Evolutionary conservation across 371 early-diverging fungal species (phyloP).

Genomic region (Funneliformis caledonium): DNA sequence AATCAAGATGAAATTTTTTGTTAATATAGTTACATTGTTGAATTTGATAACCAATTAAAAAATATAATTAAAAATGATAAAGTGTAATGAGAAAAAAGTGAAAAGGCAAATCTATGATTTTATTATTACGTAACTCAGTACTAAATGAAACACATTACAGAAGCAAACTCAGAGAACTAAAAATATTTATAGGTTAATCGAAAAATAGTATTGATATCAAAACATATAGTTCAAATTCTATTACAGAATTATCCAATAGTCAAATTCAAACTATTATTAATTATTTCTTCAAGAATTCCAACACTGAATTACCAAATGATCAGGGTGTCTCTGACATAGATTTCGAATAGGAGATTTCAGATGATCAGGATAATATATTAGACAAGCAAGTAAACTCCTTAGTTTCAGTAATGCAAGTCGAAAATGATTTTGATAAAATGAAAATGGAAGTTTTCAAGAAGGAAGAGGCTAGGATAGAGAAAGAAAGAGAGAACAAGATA

Average conservation of each 20-base stretch:
- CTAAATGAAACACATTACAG: slow-evolving; percentile 3
- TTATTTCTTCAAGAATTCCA: slow-evolving; percentile 36
- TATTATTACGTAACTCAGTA: slow-evolving; percentile 26
- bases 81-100: slow-evolving; percentile 35
- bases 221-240: slow-evolving; percentile 32
- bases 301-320: slow-evolving; percentile 17
- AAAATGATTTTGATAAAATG: too few species aligned
- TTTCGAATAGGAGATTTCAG: neutral
- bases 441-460: too few species aligned
- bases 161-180: slow-evolving; percentile 20
- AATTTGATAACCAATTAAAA: slow-evolving; percentile 6
- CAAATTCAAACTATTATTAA: too few species aligned
- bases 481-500: too few species aligned
- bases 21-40: neutral
- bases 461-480: too few species aligned
- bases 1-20: slow-evolving; percentile 37
- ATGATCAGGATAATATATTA: slow-evolving; percentile 1
- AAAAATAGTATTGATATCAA: slow-evolving; percentile 36
- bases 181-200: slow-evolving; percentile 24
- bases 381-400: too few species aligned
- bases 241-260: slow-evolving; percentile 29
- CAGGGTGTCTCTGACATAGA: slow-evolving; percentile 14
- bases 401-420: too few species aligned
- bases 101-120: too few species aligned
- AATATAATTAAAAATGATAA: slow-evolving; percentile 16